These are phyloP conservation scores for Rosa persica DNA, from an alignment of 306 rosid species.

Conservation along the genomic window DNA sequence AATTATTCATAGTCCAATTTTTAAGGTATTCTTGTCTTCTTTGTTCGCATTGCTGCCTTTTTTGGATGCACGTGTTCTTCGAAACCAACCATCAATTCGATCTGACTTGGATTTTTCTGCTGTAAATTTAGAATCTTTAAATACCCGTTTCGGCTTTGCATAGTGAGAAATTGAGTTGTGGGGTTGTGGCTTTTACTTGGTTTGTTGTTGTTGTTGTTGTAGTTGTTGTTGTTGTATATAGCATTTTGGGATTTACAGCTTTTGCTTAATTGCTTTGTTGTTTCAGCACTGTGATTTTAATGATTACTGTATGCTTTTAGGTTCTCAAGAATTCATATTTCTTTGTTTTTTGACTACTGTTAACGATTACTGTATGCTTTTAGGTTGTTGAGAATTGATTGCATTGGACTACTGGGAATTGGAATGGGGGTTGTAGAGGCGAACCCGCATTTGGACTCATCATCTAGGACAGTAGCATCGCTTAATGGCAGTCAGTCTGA, in stretches of 20 bases:
- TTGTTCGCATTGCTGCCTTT: background rate
- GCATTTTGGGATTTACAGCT: background rate
- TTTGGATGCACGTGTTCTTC: background rate
- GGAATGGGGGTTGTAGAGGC: conserved; percentile 43
- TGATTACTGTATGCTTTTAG: background rate
- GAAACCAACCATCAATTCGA: background rate
- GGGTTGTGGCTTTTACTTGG: no score
- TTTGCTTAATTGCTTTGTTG: background rate
- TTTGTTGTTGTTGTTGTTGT: no score
- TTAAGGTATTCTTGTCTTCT: background rate
- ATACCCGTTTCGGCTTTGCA: background rate
- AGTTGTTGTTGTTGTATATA: no score
- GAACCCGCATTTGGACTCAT: no score
- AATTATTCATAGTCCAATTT: background rate
- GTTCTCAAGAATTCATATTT: no score
- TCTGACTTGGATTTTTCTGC: background rate
- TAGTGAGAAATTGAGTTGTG: background rate
- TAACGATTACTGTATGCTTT: background rate
- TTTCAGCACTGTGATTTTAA: background rate
- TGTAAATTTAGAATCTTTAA: background rate
- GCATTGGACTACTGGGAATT: conserved; percentile 16
- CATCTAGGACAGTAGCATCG: conserved; percentile 26
- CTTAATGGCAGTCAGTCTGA: conserved; percentile 38
- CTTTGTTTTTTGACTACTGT: background rate
- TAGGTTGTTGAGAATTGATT: conserved; percentile 13